These are phyloP conservation scores for Prunus padus DNA, from an alignment of 306 rosid genomes.

Conservation along the genomic window DNA sequence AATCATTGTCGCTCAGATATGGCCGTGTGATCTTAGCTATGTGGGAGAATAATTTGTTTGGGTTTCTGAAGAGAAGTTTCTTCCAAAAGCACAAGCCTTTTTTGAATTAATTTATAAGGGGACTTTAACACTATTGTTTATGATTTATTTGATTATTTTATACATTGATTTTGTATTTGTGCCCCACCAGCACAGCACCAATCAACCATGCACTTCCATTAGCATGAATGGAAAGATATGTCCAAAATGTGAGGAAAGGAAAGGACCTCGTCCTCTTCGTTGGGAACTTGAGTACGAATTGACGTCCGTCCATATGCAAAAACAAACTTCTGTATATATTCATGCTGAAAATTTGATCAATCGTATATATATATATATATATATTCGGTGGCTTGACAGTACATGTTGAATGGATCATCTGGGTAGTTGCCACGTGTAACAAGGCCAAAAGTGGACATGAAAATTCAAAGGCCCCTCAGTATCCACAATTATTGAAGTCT, in stretches of 20 bases:
- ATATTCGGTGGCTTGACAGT: not conserved
- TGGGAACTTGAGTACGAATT: not conserved
- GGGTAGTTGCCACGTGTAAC: not conserved
- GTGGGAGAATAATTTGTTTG: conserved; percentile 19
- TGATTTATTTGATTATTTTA: not conserved
- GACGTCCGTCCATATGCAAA: not conserved
- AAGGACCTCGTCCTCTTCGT: not conserved
- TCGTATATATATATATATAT: not conserved
- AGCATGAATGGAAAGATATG: not conserved
- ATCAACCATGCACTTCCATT: not conserved
- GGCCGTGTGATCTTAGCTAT: not conserved
- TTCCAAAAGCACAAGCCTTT: conserved; percentile 1
- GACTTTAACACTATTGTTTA: not conserved
- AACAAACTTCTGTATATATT: not conserved
- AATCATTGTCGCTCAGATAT: not conserved
- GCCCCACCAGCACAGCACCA: not conserved
- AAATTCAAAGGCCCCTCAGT: not conserved
- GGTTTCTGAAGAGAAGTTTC: conserved; percentile 10
- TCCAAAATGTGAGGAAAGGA: not conserved
- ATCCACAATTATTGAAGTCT: not conserved
- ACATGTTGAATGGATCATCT: not conserved
- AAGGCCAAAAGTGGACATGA: not conserved
- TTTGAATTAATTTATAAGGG: not conserved
- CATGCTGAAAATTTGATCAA: not conserved
- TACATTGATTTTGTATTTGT: not conserved